Evolutionary conservation across 257 asterid species (phyloP), one percentile per base, ranked within the genome.

Genomic region (Nicotiana noctiflora): DNA sequence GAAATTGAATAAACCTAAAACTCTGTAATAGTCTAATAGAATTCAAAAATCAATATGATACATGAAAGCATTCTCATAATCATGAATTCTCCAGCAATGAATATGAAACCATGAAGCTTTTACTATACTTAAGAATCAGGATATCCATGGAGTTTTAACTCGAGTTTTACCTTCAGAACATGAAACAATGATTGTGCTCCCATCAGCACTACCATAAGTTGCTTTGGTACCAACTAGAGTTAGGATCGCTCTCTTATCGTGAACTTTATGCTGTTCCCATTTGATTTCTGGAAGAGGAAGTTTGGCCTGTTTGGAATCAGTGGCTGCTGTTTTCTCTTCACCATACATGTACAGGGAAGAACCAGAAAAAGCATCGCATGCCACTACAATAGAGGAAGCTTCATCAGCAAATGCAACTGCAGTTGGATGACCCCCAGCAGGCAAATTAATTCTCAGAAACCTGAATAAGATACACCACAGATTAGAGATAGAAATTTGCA

Each of bases 321-420:
- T 88, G 46, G 83, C 82, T 62, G 81, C 80, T 81, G 95, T 83
- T 51, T 90, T 94, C 55, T 91, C 99, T 84, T 96, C 98, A 62
- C 95, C 98, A 87, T 90, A 96, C 98, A 92, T 90, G 86, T 87
- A 91, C n/a, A 96, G 82, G 80, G 98, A 91, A 80, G 99, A 89
- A 76, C 98, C 97, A 76, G 85, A 81, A 81, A 96, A 91, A 18
- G 90, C 88, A 81, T 92, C 91, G 70, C 95, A 85, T 64, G 97
- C 97, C 84, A 96, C 98, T 63, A 89, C 89, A 9, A 96, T 86
- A 27, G 96, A 90, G 31, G 99, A 90, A 15, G 94, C 88, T 49
- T 94, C 97, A 87, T 86, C 98, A 59, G 87, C 92, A 86, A 86
- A 91, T 77, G 94, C 86, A 87, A 94, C 88, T 49, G 97, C 92